Conservation (phyloP, 2,329 filamentous ascomycete species). For the Pseudogymnoascus pannorum region DNA sequence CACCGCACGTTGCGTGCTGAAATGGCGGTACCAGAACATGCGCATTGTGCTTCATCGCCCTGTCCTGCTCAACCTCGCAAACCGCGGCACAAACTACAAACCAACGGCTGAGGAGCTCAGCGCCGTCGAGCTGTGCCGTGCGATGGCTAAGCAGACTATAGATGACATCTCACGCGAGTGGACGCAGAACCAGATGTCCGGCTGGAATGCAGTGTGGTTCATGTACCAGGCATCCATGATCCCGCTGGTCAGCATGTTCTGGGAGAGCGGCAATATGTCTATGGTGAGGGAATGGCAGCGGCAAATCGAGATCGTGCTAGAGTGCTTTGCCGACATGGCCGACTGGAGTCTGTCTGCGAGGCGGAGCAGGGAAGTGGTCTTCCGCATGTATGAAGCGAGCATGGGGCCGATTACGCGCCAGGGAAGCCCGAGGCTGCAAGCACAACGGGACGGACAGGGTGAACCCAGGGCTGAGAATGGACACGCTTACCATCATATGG, state of each 20-base stretch:
- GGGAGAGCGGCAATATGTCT: conserved; percentile 41
- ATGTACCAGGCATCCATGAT: conserved; percentile 76
- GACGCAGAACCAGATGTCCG: conserved; percentile 65
- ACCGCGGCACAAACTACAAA: conserved; percentile 19
- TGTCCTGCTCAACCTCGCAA: conserved; percentile 58
- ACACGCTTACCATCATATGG: conserved; percentile 11
- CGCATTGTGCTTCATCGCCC: conserved; percentile 70
- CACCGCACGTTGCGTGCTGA: conserved; percentile 67
- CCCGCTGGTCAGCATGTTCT: conserved; percentile 67
- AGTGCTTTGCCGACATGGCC: conserved; percentile 56
- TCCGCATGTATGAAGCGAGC: conserved; percentile 54
- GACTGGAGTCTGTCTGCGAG: conserved; percentile 58
- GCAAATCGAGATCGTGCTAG: conserved; percentile 51
- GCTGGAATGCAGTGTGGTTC: conserved; percentile 78
- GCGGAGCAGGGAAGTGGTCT: conserved; percentile 55
- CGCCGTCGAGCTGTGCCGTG: conserved; percentile 61
- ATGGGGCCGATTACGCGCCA: conserved; percentile 23
- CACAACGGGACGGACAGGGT: conserved; percentile 21
- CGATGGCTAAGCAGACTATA: conserved; percentile 63
- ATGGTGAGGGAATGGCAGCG: conserved; percentile 40
- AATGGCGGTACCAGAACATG: conserved; percentile 74
- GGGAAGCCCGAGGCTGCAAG: conserved; percentile 27
- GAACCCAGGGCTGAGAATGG: conserved; percentile 16
- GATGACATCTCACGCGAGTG: conserved; percentile 65
- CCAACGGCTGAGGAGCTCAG: conserved; percentile 54